Evolutionary conservation across 148 eudicot species (phyloP), one percentile per base, ranked within the genome.

Genomic region (Hydrangea macrophylla): DNA sequence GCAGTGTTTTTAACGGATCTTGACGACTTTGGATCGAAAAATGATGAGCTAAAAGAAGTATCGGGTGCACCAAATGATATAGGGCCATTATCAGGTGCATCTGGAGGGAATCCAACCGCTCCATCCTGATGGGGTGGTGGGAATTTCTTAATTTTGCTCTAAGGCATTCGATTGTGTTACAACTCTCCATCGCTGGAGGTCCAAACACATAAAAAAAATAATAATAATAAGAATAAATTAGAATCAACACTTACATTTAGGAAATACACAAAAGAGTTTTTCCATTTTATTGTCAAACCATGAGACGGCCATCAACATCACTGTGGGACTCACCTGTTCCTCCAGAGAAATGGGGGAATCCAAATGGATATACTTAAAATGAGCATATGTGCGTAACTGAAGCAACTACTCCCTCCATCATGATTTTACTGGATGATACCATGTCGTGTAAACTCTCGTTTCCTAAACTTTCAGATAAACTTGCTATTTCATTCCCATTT

Each of bases 61-160:
- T 77, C 81, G 0, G 77, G 37, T 23, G 83, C 61, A 3, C 73
- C 83, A 74, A 89, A 84, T 39, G 81, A 78, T 23, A 65, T 20
- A 9, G 72, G 78, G 22, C 82, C 79, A 23, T 83, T 72, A 51
- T 73, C 78, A 39, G 79, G 66, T 45, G 58, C 39, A 56, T 80
- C 83, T 1, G 25, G 33, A 33, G 82, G 73, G 64, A 79, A 75
- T 55, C 91, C 96, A 1, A 89, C 84, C 27, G 89, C 87, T 77
- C 86, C 96, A 60, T 89, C 96, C 78, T 81, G 85, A 74, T 89
- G 95, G 67, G 95, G 91, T 12, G 95, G 91, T 37, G 95, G 91
- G 65, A 89, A 86, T 74, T 89, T 89, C 62, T 86, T 87, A 31
- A 89, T 89, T 73, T 89, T 86, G 80, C 85, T 84, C 77, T 75